Base-by-base conservation (phyloP, 2,329 filamentous ascomycete species). In the Xylaria sp. region DNA sequence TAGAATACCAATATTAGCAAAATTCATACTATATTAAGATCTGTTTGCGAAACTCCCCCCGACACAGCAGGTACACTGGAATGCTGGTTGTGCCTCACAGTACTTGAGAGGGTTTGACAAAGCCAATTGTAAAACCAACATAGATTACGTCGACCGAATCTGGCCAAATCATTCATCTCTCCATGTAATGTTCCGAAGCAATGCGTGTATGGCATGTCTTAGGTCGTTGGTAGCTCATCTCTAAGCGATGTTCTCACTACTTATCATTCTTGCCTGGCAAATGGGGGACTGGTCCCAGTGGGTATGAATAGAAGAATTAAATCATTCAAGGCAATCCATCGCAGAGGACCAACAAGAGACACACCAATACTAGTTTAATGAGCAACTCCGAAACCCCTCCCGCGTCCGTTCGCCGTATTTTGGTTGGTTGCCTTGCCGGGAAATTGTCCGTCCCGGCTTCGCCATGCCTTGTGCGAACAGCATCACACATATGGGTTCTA, bases 301-400 rank as follows among this genome's bases (percentile, higher is more conserved):
- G 1, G 2, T 23, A 40, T 10, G 48, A 44, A 44, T 17, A 20
- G 2, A 15, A 20, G 17, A 57, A 31, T 11, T 15, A 13, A 53
- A 68, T 36, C 36, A 51, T 60, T 33, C 46, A 53, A 6, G 54
- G 10, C 7, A 64, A 36, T 48, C 23, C n/a, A 57, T 57, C 46
- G 6, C 57, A 51, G 28, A 26, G 26, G 51, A 9, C n/a, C 20
- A 17, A 33, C 23, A 44, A 65, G 61, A 36, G 6, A 57, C 20
- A 65, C 40, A 36, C 58, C 42, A 65, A 40, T 26, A 63, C 31
- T 68, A 38, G 56, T 67, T 66, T 51, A 66, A 53, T 28, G 53
- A 70, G 23, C 23, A 71, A 72, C 70, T 72, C 70, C 70, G 65
- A 71, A 71, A 68, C 63, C 70, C 68, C 59, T 62, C 36, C 68